Conservation (phyloP, 495 filamentous ascomycete genomes). For the Annulohypoxylon moriforme region DNA sequence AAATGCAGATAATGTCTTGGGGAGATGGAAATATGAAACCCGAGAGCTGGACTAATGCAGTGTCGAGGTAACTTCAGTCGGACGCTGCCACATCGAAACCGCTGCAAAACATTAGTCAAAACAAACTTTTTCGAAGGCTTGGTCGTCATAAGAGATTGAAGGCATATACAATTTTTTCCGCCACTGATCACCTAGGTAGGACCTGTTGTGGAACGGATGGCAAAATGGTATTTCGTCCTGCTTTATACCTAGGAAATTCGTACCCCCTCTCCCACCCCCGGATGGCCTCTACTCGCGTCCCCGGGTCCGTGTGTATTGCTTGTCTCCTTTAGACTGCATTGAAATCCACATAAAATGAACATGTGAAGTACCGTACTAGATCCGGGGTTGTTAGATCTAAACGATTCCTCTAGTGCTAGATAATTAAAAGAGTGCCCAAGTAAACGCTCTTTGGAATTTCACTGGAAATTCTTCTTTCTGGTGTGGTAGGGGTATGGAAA, state of each 20-base stretch:
- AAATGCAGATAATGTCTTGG: conserved; percentile 1
- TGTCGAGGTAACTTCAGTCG: conserved; percentile 10
- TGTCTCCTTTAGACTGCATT: conserved; percentile 21
- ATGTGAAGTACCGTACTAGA: neutral
- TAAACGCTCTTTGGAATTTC: neutral
- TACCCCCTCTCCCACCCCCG: neutral
- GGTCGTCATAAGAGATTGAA: neutral
- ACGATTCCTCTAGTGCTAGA: conserved; percentile 5
- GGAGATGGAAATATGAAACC: conserved; percentile 22
- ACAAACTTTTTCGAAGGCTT: neutral
- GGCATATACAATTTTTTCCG: neutral
- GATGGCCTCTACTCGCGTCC: neutral
- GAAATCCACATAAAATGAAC: conserved; percentile 9
- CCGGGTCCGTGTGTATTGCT: conserved; percentile 8
- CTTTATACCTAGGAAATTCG: conserved; percentile 9
- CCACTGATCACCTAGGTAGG: neutral
- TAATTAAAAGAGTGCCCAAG: conserved; percentile 18
- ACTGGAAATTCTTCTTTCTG: neutral
- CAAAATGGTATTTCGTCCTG: conserved; percentile 11
- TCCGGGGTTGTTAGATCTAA: conserved; percentile 29
- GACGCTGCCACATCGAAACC: neutral
- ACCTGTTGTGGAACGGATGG: conserved; percentile 19
- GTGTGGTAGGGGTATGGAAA: conserved; percentile 3
- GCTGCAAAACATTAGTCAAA: conserved; percentile 20
- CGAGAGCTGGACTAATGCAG: conserved; percentile 15